Conservation (phyloP, 2,329 filamentous ascomycete genomes). For the Arthroderma sp. region DNA sequence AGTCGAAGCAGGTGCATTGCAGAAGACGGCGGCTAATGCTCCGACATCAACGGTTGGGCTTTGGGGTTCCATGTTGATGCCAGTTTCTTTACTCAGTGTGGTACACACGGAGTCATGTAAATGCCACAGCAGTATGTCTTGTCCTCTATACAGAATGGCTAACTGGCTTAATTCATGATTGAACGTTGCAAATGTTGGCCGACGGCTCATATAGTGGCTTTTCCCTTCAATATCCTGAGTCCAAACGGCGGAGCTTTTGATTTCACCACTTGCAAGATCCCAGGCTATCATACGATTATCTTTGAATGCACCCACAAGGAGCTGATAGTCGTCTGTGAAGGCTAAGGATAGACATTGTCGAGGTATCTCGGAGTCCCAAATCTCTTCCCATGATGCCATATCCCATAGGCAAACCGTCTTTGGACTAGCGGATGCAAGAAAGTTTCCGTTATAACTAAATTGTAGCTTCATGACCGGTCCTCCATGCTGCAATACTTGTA, state of each 20-base stretch:
- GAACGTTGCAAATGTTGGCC: too few relatives aligned
- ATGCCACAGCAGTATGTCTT: too few relatives aligned
- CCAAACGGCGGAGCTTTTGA: background rate
- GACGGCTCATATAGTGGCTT: too few relatives aligned
- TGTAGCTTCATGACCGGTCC: background rate
- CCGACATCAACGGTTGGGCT: too few relatives aligned
- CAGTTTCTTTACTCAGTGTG: too few relatives aligned
- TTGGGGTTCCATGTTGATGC: too few relatives aligned
- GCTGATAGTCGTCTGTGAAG: background rate
- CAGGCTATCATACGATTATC: background rate
- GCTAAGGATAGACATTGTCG: background rate
- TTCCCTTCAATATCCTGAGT: background rate
- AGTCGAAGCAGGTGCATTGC: conserved; percentile 8
- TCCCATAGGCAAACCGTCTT: background rate
- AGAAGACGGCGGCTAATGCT: conserved; percentile 12
- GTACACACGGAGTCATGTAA: too few relatives aligned
- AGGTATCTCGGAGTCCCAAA: background rate
- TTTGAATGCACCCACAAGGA: background rate
- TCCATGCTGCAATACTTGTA: background rate
- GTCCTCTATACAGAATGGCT: too few relatives aligned
- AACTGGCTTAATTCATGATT: too few relatives aligned
- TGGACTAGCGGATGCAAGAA: background rate
- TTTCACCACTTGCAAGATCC: background rate
- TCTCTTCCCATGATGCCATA: background rate
- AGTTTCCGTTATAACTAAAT: background rate